phyloP scores from a whole-genome alignment of 805 yeast genomes.

The Schizosaccharomyces pombe region DNA sequence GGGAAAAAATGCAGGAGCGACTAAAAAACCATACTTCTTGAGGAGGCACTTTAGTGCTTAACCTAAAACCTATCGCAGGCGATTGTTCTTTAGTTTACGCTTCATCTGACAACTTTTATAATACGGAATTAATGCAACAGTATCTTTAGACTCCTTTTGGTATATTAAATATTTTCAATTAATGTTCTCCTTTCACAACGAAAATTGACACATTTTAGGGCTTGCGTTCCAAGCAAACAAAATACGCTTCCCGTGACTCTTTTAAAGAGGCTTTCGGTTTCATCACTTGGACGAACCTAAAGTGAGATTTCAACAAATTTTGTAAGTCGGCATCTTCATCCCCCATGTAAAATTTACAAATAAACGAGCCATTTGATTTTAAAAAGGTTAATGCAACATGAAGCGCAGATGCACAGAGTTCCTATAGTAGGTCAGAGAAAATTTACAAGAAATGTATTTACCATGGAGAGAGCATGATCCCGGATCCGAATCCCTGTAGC shows the following conservation, averaged over 20 bases:
- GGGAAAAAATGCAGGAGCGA: neutral
- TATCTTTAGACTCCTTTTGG: neutral
- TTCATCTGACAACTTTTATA: neutral
- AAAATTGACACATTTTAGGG: neutral
- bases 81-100: neutral
- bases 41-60: neutral
- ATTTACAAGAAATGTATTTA: neutral
- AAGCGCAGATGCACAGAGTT: neutral
- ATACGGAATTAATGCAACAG: neutral
- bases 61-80: neutral
- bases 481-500: neutral
- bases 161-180: neutral
- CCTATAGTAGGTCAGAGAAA: neutral
- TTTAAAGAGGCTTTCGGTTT: neutral
- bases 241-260: neutral
- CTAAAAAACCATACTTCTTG: neutral
- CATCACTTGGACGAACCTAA: neutral
- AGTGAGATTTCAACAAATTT: neutral
- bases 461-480: neutral
- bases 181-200: no score
- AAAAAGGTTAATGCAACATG: neutral
- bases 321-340: neutral
- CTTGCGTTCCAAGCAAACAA: slow-evolving; percentile 1
- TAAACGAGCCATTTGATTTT: neutral
- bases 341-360: slow-evolving; percentile 1